phyloP scores from a whole-genome alignment of 495 filamentous ascomycete species.

The Clavariopsis aquatica region DNA sequence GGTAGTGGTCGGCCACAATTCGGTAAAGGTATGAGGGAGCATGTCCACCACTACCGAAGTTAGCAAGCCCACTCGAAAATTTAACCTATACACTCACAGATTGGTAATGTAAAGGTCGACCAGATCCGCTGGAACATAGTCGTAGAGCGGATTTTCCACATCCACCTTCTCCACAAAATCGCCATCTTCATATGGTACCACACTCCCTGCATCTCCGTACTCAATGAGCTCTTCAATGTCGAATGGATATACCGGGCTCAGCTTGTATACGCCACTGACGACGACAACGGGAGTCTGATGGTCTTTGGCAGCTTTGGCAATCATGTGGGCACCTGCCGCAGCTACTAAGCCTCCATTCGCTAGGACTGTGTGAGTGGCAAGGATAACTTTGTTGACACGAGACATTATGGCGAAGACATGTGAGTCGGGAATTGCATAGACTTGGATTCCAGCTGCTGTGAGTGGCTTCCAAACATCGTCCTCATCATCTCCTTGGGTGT shows the following conservation, averaged over 20 bases:
- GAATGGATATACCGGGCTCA: slow-evolving; percentile 83
- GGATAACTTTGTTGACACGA: slow-evolving; percentile 88
- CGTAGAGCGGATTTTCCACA: slow-evolving; percentile 76
- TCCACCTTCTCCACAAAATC: slow-evolving; percentile 73
- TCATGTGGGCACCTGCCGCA: slow-evolving; percentile 72
- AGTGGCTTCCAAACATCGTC: slow-evolving; percentile 72
- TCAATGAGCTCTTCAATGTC: slow-evolving; percentile 76
- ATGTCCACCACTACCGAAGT: slow-evolving; percentile 34
- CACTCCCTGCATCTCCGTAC: slow-evolving; percentile 73
- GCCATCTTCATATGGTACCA: slow-evolving; percentile 72
- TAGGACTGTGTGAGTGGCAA: slow-evolving; percentile 80
- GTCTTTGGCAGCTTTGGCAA: slow-evolving; percentile 78
- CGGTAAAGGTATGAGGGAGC: slow-evolving; percentile 73
- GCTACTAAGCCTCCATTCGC: slow-evolving; percentile 83
- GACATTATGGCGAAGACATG: slow-evolving; percentile 90
- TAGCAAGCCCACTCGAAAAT: not conserved
- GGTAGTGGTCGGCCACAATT: slow-evolving; percentile 84
- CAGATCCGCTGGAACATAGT: slow-evolving; percentile 78
- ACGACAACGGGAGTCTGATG: slow-evolving; percentile 81
- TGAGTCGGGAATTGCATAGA: slow-evolving; percentile 79
- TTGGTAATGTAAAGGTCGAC: slow-evolving; percentile 92
- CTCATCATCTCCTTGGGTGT: slow-evolving; percentile 52
- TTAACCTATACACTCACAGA: slow-evolving; percentile 60
- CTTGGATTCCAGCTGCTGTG: slow-evolving; percentile 71
- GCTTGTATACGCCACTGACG: slow-evolving; percentile 82